These are phyloP conservation scores for Lachnellula occidentalis DNA, from an alignment of 2,329 filamentous ascomycete species.

Conservation along the genomic window DNA sequence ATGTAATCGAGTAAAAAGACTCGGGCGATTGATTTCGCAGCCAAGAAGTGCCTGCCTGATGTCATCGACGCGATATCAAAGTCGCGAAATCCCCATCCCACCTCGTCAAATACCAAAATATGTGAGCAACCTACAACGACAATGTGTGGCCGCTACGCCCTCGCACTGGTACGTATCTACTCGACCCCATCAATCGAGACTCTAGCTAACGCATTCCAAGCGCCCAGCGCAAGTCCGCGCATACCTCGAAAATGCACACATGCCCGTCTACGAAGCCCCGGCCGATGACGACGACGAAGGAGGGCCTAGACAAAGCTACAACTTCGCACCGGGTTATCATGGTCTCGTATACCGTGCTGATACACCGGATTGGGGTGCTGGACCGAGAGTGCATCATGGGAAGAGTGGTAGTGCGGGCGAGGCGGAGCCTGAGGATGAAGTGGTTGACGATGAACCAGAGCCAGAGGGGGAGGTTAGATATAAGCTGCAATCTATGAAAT, in stretches of 20 bases:
- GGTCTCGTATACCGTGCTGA: slow-evolving; percentile 83
- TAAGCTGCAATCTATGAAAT: slow-evolving; percentile 90
- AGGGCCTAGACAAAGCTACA: slow-evolving; percentile 70
- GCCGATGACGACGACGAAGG: slow-evolving; percentile 53
- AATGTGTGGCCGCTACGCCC: slow-evolving; percentile 32
- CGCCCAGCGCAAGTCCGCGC: slow-evolving; percentile 70
- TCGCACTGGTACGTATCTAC: slow-evolving; percentile 24
- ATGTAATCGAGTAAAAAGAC: too few relatives aligned
- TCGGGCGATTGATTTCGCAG: too few relatives aligned
- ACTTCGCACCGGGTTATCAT: slow-evolving; percentile 83
- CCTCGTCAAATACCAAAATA: neutral
- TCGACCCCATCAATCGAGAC: neutral
- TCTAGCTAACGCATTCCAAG: slow-evolving; percentile 38
- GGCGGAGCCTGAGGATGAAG: slow-evolving; percentile 20
- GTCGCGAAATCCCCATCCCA: slow-evolving; percentile 1
- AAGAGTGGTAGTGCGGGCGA: slow-evolving; percentile 15
- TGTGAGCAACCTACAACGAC: slow-evolving; percentile 5
- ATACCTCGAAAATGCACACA: slow-evolving; percentile 67
- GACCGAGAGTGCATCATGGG: slow-evolving; percentile 28
- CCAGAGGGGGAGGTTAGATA: slow-evolving; percentile 48
- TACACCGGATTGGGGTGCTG: slow-evolving; percentile 54
- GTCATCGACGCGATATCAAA: slow-evolving; percentile 6
- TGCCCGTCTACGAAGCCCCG: slow-evolving; percentile 67
- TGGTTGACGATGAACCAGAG: slow-evolving; percentile 16
- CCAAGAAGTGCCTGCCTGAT: neutral